Evolutionary conservation across 495 filamentous ascomycete genomes (phyloP), one percentile per base, ranked within the genome.

Genomic region (Penicillium angulare): DNA sequence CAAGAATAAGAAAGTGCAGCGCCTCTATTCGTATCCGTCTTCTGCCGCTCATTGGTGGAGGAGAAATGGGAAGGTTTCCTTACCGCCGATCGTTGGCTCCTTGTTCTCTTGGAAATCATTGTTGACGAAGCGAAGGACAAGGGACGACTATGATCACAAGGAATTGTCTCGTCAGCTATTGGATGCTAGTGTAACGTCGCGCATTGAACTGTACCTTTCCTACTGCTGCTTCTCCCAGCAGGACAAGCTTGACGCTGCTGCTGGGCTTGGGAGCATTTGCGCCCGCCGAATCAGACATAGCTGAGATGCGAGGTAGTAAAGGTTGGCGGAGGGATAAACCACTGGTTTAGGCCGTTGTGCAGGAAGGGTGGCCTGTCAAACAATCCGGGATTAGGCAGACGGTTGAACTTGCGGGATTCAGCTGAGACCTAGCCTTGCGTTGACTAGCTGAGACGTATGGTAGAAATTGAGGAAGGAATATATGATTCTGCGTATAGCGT

Each of bases 31-130:
- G n/a, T n/a, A n/a, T n/a, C 15, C 21, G 24, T 41, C 21, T 23
- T 24, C 5, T 12, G 38, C 21, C 13, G 38, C 3, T 41, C 20
- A 13, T 15, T 41, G 38, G 29, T n/a, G 38, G 8, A 38, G 40
- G 26, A 1, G 21, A n/a, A 35, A 35, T 36, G 21, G 33, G 44
- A 21, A 51, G 43, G n/a, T 21, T 18, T 43, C 68, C 84, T 63
- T 82, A 95, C 92, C 92, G 78, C 93, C 93, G 77, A 98, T 98
- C 45, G 93, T 98, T 36, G 93, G 93, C 66, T 98, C 93, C 78
- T 98, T 98, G 71, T 98, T 98, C 73, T 97, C 95, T 77, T 98
- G 93, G 63, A 97, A 98, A 74, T 97, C 93, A 75, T 98, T 92
- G 81, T 97, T 98, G 65, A 98, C 93, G 68, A 98, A 98, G 61